These are phyloP conservation scores for Exophiala dermatitidis DNA, from an alignment of 2,329 filamentous ascomycete species.

Conservation along the genomic window DNA sequence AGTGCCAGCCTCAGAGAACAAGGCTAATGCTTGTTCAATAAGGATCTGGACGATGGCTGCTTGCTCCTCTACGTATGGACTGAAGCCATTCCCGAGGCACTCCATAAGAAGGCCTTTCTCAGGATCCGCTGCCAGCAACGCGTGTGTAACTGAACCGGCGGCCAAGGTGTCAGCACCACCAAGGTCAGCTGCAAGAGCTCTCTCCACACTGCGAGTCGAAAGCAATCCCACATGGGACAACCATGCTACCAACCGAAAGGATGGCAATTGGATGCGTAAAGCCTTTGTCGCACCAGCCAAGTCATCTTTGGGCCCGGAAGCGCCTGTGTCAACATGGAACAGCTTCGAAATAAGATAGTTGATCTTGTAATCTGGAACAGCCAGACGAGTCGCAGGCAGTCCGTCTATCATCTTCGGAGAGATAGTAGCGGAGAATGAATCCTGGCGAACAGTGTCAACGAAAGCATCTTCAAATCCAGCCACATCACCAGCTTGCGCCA, in stretches of 20 bases:
- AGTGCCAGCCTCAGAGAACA: conserved; percentile 25
- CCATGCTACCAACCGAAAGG: conserved; percentile 36
- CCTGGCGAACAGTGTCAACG: conserved; percentile 5
- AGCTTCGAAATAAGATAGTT: conserved; percentile 25
- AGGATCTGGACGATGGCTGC: conserved; percentile 36
- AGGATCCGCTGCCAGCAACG: conserved; percentile 36
- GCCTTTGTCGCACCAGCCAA: conserved; percentile 24
- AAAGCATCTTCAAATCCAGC: conserved; percentile 20
- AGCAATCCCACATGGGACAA: conserved; percentile 36
- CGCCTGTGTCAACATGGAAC: conserved; percentile 13
- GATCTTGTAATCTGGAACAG: conserved; percentile 12
- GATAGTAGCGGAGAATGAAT: background rate
- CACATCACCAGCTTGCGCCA: conserved; percentile 17
- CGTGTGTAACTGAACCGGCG: conserved; percentile 29
- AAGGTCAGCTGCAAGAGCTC: conserved; percentile 33
- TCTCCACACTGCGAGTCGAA: conserved; percentile 35
- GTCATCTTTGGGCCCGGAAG: conserved; percentile 20
- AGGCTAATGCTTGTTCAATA: conserved; percentile 34
- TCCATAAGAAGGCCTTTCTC: conserved; percentile 35
- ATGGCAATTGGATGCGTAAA: conserved; percentile 28
- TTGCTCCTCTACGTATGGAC: conserved; percentile 36
- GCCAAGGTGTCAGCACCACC: conserved; percentile 24
- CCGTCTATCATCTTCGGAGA: conserved; percentile 4
- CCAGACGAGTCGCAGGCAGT: conserved; percentile 4
- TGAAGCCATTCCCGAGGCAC: conserved; percentile 33